Base-by-base conservation (phyloP, 768 basidiomycete genomes). In the Fomitopsis pulvina region DNA sequence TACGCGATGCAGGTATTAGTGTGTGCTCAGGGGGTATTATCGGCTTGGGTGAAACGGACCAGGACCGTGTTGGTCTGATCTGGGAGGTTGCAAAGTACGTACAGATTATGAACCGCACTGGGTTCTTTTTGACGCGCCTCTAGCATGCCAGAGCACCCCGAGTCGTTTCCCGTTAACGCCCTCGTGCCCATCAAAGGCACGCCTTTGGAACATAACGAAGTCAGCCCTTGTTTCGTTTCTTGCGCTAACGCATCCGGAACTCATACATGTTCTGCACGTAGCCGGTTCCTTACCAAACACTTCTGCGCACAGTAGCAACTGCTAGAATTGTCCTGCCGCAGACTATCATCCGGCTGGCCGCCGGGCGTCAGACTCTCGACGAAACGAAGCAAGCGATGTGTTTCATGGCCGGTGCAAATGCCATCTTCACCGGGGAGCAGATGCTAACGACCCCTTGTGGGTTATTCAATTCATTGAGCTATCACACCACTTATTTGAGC, bases 321-420 rank as follows among this genome's bases (percentile, higher is more conserved):
- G 91, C 95, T 16, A 84, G 95, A 37, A 84, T 98, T 53, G 85
- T 91, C 27, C 78, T 98, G 58, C 95, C 95, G 1, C 76, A 72
- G 52, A 93, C 95, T 10, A 97, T 98, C 61, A 96, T 98, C 51
- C 81, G 95, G 50, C 81, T 98, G 22, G 93, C 95, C 6, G 95
- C 95, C 18, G 95, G 95, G 48, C 75, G 95, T 60, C 92, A 92
- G 65, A 88, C 82, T 1, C 79, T 96, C 57, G 75, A 75, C 51
- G 95, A 98, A 71, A 76, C 88, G 8, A 89, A 97, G 67, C 95
- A 98, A 64, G 92, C 87, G 6, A 92, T 98, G 87, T 93, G 92
- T 63, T 98, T 98, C 71, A 87, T 98, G 88, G 93, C 95, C 0
- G 95, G 95, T 21, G 95, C 94, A 20, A 98, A 98, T 62, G 95